phyloP scores from a whole-genome alignment of 2,329 filamentous ascomycete species.

The Emmonsia crescens region DNA sequence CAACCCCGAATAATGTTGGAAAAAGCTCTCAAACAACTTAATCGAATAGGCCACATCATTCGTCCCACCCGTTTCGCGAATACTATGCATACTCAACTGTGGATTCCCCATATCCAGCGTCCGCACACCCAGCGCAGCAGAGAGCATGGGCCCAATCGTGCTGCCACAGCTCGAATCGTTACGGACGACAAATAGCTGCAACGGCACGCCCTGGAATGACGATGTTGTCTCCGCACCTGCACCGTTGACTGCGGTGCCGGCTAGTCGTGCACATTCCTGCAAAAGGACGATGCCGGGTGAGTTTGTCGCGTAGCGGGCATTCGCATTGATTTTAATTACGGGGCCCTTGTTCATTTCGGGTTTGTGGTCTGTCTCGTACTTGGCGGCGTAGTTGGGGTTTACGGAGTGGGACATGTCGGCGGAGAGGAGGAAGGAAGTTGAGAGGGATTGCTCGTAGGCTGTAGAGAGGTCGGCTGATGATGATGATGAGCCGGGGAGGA shows the following conservation, averaged over 20 bases:
- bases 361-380: constrained; percentile 84
- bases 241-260: constrained; percentile 24
- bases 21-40: constrained; percentile 78
- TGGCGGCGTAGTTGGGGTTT: constrained; percentile 85
- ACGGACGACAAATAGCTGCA: constrained; percentile 91
- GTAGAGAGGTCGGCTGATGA: constrained; percentile 55
- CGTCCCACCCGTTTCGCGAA: constrained; percentile 81
- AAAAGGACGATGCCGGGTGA: constrained; percentile 87
- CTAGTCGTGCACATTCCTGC: constrained; percentile 63
- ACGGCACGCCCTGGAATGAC: constrained; percentile 50
- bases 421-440: constrained; percentile 84
- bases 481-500: constrained; percentile 49
- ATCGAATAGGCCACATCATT: constrained; percentile 81
- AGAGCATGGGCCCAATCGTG: constrained; percentile 96
- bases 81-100: constrained; percentile 93
- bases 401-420: constrained; percentile 97
- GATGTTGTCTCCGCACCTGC: constrained; percentile 42
- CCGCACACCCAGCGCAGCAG: constrained; percentile 71
- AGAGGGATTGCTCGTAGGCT: constrained; percentile 84
- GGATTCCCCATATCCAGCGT: constrained; percentile 91
- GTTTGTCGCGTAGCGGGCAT: constrained; percentile 93
- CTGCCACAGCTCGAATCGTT: constrained; percentile 93
- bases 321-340: constrained; percentile 97
- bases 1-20: constrained; percentile 69
- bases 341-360: constrained; percentile 94